These are phyloP conservation scores for Trifolium pratense DNA, from an alignment of 306 rosid species.

Conservation along the genomic window DNA sequence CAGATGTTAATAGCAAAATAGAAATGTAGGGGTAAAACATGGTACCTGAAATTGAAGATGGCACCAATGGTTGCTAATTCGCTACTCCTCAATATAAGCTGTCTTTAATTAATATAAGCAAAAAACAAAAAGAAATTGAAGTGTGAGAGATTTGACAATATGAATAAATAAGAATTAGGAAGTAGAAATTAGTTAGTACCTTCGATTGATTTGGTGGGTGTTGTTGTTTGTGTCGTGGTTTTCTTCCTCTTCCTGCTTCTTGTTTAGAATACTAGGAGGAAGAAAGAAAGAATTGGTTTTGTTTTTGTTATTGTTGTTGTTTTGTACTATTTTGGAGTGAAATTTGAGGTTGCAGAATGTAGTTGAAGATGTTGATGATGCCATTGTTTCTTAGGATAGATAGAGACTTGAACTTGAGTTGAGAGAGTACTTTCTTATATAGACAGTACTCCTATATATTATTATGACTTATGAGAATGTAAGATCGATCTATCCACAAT, in stretches of 20 bases:
- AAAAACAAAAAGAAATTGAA: not conserved
- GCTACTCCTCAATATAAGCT: constrained; percentile 69
- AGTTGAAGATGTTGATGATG: constrained; percentile 3
- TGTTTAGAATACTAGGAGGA: not conserved
- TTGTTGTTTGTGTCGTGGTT: not conserved
- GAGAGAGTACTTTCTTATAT: not conserved
- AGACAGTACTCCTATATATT: too few relatives aligned
- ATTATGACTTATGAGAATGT: not conserved
- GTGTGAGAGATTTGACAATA: constrained; percentile 29
- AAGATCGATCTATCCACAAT: not conserved
- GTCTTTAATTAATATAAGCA: constrained; percentile 44
- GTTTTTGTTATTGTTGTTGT: not conserved
- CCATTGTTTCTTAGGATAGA: not conserved
- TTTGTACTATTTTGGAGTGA: not conserved
- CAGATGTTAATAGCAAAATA: too few relatives aligned
- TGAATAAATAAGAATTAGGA: not conserved
- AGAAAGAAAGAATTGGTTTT: not conserved
- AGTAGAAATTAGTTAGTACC: constrained; percentile 20
- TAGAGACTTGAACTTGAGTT: not conserved
- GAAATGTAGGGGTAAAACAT: too few relatives aligned
- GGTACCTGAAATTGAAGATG: constrained; percentile 73
- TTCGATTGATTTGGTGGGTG: constrained; percentile 25
- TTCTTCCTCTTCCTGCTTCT: not conserved
- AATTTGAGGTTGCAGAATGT: constrained; percentile 5
- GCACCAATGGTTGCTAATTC: constrained; percentile 87